Evolutionary conservation across 2,329 filamentous ascomycete genomes (phyloP), one percentile per base, ranked within the genome.

Genomic region (Fusarium pseudocircinatum): DNA sequence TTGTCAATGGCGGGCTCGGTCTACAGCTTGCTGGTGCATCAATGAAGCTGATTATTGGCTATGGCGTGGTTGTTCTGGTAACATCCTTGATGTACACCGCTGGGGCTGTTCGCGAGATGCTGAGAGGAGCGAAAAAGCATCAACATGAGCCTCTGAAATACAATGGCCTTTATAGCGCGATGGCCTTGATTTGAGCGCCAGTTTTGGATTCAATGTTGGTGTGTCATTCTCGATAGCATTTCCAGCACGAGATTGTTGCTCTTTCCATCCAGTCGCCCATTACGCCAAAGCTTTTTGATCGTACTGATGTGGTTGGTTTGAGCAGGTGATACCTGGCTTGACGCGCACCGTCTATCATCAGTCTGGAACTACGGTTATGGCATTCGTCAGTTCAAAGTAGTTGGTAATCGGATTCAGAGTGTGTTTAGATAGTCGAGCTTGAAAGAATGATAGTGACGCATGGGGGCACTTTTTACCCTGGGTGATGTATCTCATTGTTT

Each of bases 1-100:
- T 91, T 50, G 78, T 91, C 69, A 92, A 92, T 74, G 90, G 90
- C 50, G 90, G 90, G 0, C 79, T 92, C 3, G 90, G 90, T 4
- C 79, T 92, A 28, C 69, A 85, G 69, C 81, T 90, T 9, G 82
- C 86, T 2, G 69, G 73, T 10, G 84, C 85, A 7, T 43, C 50
- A 2, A n/a, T 30, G 15, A 32, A 53, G 4, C 7, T 39, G 9
- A 58, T 52, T n/a, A 39, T 37, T 2, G 50, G 24, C 5, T 67
- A 67, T 52, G 4, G 32, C 15, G 32, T 58, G 12, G 12, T 67
- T 24, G 50, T 44, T 26, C 7, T 39, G 22, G 16, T 52, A 1
- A 24, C 47, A 8, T 58, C 18, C 16, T 50, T 28, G 12, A 42
- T 50, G 22, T 58, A 67, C 18, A 43, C 42, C 7, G 60, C 26